These are phyloP conservation scores for Triticum aestivum DNA, from an alignment of 176 grass and related monocot genomes.

Conservation along the genomic window DNA sequence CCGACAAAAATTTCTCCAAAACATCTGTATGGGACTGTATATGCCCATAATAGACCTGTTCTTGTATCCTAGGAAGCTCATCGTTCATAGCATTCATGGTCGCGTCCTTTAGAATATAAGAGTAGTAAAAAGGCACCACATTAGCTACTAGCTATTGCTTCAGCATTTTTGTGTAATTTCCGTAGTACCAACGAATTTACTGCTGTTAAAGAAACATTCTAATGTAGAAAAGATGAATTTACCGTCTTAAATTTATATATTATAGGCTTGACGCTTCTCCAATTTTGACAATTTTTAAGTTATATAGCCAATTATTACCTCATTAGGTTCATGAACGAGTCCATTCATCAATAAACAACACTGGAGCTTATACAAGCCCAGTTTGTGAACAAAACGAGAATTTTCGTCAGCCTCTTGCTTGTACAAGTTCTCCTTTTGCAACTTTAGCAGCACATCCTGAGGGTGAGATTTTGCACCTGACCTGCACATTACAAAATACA, in stretches of 20 bases:
- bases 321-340: conserved; percentile 80
- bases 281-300: conserved; percentile 32
- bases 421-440: conserved; percentile 65
- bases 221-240: conserved; percentile 8
- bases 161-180: conserved; percentile 5
- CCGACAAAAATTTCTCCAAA: conserved; percentile 88
- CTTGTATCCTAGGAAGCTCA: conserved; percentile 96
- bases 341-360: conserved; percentile 97
- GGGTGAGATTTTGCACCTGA: conserved; percentile 90
- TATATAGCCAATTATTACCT: conserved; percentile 54
- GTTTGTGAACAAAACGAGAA: conserved; percentile 83
- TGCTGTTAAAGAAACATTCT: background rate
- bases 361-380: conserved; percentile 75
- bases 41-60: conserved; percentile 99
- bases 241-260: conserved; percentile 2
- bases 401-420: conserved; percentile 78
- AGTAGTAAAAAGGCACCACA: conserved; percentile 3
- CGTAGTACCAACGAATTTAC: background rate
- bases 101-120: conserved; percentile 57
- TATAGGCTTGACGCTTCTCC: conserved; percentile 12
- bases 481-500: conserved; percentile 46
- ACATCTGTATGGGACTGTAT: conserved; percentile 90
- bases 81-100: conserved; percentile 94
- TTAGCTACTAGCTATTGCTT: conserved; percentile 25
- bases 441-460: conserved; percentile 80